Conservation (phyloP, 768 basidiomycete genomes). For the Scleroderma bovista region DNA sequence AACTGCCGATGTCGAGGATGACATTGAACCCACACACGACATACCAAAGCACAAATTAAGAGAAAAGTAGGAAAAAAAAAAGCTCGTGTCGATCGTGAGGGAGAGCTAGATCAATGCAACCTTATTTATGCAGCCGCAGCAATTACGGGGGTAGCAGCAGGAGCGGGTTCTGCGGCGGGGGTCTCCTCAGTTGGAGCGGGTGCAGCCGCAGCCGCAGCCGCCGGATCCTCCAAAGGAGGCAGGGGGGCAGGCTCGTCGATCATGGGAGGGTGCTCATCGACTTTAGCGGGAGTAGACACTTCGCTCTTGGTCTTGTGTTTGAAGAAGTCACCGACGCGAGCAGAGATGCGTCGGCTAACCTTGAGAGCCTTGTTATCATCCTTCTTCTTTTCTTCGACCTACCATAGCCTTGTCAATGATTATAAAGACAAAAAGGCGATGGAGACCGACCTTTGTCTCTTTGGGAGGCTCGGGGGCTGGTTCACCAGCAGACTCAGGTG, state of each 20-base stretch:
- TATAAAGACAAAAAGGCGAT: not conserved
- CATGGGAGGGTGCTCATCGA: constrained; percentile 84
- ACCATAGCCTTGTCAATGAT: constrained; percentile 3
- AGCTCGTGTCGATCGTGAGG: constrained; percentile 43
- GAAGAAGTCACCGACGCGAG: constrained; percentile 80
- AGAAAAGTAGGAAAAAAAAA: constrained; percentile 23
- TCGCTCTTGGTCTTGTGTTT: constrained; percentile 66
- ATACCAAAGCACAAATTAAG: constrained; percentile 29
- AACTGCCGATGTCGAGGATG: constrained; percentile 34
- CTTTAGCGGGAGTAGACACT: constrained; percentile 66
- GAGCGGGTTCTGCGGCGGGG: constrained; percentile 31
- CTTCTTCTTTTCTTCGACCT: constrained; percentile 49
- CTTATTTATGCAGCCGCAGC: constrained; percentile 69
- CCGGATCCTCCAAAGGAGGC: constrained; percentile 77
- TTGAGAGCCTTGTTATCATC: constrained; percentile 50
- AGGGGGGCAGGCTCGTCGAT: constrained; percentile 79
- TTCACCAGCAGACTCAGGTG: constrained; percentile 22
- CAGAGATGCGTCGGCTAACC: constrained; percentile 77
- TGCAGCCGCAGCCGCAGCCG: constrained; percentile 30
- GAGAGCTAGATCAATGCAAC: constrained; percentile 12
- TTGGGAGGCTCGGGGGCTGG: constrained; percentile 34
- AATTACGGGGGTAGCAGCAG: constrained; percentile 57
- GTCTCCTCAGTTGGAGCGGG: constrained; percentile 29
- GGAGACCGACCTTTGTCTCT: constrained; percentile 54
- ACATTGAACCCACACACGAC: constrained; percentile 34